Evolutionary conservation across 345 rosid species (phyloP).

Genomic region (Eucalyptus cloeziana): DNA sequence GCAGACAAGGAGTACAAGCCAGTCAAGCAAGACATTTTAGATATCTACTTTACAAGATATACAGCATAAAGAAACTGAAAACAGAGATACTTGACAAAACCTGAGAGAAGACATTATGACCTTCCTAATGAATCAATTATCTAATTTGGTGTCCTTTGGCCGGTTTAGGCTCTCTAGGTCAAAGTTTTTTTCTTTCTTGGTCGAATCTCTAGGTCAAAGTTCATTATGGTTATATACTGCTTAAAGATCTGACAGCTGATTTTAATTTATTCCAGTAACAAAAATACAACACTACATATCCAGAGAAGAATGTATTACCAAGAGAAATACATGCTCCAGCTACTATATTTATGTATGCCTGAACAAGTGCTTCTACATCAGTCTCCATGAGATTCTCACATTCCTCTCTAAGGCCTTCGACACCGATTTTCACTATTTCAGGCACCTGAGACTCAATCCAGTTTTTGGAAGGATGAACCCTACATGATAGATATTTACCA

Average conservation of each 20-base stretch:
- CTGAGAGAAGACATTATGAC: background rate
- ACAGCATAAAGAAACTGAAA: background rate
- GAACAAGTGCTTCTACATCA: conserved; percentile 75
- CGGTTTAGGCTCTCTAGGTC: background rate
- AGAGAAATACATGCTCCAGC: conserved; percentile 94
- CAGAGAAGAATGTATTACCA: conserved; percentile 30
- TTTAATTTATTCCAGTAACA: background rate
- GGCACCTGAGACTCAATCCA: conserved; percentile 95
- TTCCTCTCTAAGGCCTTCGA: conserved; percentile 57
- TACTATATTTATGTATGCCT: conserved; percentile 82
- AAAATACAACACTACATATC: background rate
- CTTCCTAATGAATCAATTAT: background rate
- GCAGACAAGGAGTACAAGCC: background rate
- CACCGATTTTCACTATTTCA: conserved; percentile 54
- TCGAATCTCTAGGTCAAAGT: background rate
- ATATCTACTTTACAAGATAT: background rate
- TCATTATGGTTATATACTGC: background rate
- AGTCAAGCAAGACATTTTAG: background rate
- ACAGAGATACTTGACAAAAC: background rate
- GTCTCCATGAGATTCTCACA: conserved; percentile 52
- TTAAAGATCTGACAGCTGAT: background rate
- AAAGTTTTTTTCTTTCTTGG: background rate
- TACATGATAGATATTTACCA: conserved; percentile 5
- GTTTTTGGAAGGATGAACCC: conserved; percentile 71
- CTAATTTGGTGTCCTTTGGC: background rate